These are phyloP conservation scores for Acanthamoeba culbertsoni DNA, from an alignment of 208 protist species.

Conservation along the genomic window DNA sequence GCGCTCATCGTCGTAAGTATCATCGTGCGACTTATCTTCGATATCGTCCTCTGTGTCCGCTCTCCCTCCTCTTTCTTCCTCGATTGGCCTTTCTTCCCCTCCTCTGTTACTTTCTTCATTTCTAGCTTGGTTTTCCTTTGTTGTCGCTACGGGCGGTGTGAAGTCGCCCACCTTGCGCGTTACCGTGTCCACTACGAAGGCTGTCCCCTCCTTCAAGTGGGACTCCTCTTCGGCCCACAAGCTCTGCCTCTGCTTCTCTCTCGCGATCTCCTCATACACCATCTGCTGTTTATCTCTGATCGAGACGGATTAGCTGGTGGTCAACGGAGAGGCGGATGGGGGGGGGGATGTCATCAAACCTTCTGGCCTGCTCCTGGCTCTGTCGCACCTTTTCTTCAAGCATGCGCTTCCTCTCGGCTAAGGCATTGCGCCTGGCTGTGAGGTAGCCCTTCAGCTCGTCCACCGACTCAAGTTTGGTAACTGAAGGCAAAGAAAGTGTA, in stretches of 20 bases:
- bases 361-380: background rate
- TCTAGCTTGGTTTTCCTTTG: too few relatives aligned
- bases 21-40: background rate
- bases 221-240: background rate
- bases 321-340: too few relatives aligned
- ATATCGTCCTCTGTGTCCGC: background rate
- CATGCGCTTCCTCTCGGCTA: background rate
- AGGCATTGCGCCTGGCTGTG: background rate
- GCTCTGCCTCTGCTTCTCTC: background rate
- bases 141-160: too few relatives aligned
- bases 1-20: background rate
- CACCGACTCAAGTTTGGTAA: background rate
- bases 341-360: too few relatives aligned
- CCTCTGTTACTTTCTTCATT: background rate
- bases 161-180: background rate
- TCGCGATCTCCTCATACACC: background rate
- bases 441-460: background rate
- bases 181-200: background rate
- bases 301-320: background rate
- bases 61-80: too few relatives aligned
- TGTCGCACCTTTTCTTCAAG: background rate
- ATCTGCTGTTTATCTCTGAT: slow-evolving; percentile 4
- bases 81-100: background rate
- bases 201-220: background rate
- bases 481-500: too few relatives aligned